Evolutionary conservation across 129 eudicot genomes (phyloP).

Genomic region (Helichrysum umbraculigerum): DNA sequence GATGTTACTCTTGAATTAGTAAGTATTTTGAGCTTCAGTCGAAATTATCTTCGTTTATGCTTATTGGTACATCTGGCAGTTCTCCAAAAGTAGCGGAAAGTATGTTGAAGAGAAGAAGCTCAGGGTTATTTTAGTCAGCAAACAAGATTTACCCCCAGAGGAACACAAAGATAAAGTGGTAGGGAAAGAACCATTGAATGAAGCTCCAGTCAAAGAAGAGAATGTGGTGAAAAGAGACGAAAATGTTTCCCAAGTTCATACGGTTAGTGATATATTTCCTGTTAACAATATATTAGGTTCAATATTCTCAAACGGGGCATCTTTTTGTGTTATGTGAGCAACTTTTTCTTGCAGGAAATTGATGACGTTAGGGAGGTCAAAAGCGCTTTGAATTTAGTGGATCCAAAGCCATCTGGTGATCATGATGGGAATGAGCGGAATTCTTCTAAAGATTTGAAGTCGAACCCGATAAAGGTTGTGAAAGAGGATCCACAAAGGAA

Average conservation of each 20-base stretch:
- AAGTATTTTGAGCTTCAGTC: constrained; percentile 22
- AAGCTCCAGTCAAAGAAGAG: constrained; percentile 40
- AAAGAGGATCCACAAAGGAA: constrained; percentile 40
- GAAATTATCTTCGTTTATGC: constrained; percentile 5
- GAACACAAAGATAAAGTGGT: constrained; percentile 31
- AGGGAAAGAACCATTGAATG: constrained; percentile 41
- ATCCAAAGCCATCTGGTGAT: constrained; percentile 26
- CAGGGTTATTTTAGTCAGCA: constrained; percentile 51
- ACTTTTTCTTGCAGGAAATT: constrained; percentile 28
- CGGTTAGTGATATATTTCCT: constrained; percentile 33
- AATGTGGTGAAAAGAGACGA: constrained; percentile 41
- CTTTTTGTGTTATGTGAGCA: constrained; percentile 1
- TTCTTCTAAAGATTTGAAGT: constrained; percentile 25
- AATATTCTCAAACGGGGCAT: not conserved
- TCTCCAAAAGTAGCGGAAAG: constrained; percentile 52
- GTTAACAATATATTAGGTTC: constrained; percentile 13
- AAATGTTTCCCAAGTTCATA: constrained; percentile 31
- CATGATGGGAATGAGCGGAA: constrained; percentile 32
- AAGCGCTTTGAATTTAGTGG: constrained; percentile 31
- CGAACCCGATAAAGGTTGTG: constrained; percentile 35
- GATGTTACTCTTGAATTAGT: constrained; percentile 64
- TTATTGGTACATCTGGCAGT: constrained; percentile 48
- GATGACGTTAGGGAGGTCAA: constrained; percentile 35
- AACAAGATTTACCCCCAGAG: constrained; percentile 32
- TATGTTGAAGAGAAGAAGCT: constrained; percentile 74